Evolutionary conservation across 2,329 filamentous ascomycete species (phyloP).

Genomic region (Fusarium decemcellulare): DNA sequence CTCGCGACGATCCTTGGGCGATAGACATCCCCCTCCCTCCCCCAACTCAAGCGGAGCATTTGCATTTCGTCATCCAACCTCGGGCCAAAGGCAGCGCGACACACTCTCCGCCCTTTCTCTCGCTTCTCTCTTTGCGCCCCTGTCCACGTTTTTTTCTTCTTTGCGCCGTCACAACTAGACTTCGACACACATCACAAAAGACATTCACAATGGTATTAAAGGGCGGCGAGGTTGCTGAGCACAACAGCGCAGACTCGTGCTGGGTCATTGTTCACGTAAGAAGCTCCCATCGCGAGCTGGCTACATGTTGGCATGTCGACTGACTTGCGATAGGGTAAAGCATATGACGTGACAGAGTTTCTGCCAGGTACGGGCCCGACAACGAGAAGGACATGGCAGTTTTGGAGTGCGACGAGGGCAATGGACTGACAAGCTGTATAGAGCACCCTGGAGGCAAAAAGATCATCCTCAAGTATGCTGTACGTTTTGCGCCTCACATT

Average conservation of each 20-base stretch:
- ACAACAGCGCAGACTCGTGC: conserved; percentile 86
- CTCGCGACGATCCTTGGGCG: no score
- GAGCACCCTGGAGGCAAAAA: conserved; percentile 92
- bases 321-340: conserved; percentile 71
- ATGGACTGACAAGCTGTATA: conserved; percentile 47
- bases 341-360: conserved; percentile 92
- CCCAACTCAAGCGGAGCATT: not conserved
- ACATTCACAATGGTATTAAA: conserved; percentile 59
- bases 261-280: conserved; percentile 90
- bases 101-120: not conserved
- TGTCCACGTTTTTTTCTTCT: not conserved
- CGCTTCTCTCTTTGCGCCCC: not conserved
- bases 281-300: conserved; percentile 4
- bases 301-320: conserved; percentile 22
- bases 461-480: conserved; percentile 96
- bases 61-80: conserved; percentile 37
- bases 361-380: conserved; percentile 72
- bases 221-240: conserved; percentile 72
- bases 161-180: not conserved
- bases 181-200: conserved; percentile 2
- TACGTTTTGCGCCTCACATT: conserved; percentile 49
- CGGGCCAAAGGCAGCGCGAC: conserved; percentile 41
- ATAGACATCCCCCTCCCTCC: not conserved
- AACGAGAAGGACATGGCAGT: not conserved
- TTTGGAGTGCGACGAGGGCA: not conserved